A percentile compares a stretch with the other conserved stretches of the same genome.
These are phyloP conservation scores for Coemansia sp. DNA, from an alignment of 192 early-diverging fungal species.

Conservation along the genomic window DNA sequence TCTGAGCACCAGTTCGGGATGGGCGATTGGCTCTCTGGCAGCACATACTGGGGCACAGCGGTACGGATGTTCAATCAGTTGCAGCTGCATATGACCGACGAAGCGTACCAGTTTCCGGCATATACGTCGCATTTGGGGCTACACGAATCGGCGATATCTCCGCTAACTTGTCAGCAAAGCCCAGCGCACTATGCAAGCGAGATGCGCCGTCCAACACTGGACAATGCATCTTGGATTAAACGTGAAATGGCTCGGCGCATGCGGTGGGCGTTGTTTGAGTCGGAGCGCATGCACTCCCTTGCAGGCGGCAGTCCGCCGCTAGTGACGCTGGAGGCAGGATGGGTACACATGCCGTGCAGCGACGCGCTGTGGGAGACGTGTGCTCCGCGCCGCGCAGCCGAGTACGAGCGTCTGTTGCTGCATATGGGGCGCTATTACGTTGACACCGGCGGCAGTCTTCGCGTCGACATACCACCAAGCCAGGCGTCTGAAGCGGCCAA, in stretches of 20 bases:
- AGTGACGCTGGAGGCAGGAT: constrained; percentile 51
- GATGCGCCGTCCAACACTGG: constrained; percentile 44
- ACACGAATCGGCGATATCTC: constrained; percentile 49
- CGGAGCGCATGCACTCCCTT: constrained; percentile 48
- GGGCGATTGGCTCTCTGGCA: constrained; percentile 52
- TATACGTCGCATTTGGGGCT: constrained; percentile 54
- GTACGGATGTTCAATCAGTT: constrained; percentile 55
- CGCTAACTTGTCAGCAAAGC: constrained; percentile 44
- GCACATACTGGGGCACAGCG: constrained; percentile 53
- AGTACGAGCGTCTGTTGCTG: constrained; percentile 54
- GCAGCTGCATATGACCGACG: constrained; percentile 53
- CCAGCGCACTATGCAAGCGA: constrained; percentile 47
- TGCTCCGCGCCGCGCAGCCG: constrained; percentile 42
- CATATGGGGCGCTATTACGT: constrained; percentile 55
- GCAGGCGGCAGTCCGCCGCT: constrained; percentile 49
- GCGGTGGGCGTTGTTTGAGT: constrained; percentile 54
- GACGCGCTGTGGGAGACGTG: constrained; percentile 46
- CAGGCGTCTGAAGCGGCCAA: background rate
- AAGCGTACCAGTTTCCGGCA: constrained; percentile 52
- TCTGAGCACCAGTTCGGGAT: constrained; percentile 47
- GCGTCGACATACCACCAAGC: constrained; percentile 40
- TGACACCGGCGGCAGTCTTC: constrained; percentile 50
- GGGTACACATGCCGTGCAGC: constrained; percentile 57
- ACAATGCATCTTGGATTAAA: constrained; percentile 41
- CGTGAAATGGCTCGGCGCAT: constrained; percentile 53